Conservation (phyloP, 331 rosid species). For the Malus hybrid region DNA sequence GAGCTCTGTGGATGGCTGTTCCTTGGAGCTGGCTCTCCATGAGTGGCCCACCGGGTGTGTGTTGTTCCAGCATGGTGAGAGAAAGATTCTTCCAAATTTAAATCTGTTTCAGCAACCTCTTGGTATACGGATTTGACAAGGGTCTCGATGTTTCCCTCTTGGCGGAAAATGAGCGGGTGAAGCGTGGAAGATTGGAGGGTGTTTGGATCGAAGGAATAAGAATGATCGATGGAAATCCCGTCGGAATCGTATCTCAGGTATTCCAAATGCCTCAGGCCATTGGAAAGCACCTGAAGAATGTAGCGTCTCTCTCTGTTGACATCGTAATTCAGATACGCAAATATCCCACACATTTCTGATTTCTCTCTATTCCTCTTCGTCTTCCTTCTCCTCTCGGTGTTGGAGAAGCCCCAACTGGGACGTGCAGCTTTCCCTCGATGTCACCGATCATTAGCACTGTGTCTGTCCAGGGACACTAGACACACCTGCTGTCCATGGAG, state of each 20-base stretch:
- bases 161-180: conserved; percentile 68
- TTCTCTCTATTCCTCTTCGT: neutral
- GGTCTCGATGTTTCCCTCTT: conserved; percentile 87
- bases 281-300: conserved; percentile 81
- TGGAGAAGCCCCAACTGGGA: no score
- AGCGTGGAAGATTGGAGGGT: conserved; percentile 20
- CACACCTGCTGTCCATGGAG: no score
- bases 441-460: no score
- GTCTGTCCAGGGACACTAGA: no score
- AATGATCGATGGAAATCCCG: conserved; percentile 74
- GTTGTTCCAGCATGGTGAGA: conserved; percentile 78
- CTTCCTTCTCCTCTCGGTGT: neutral
- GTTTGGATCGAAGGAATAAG: conserved; percentile 31
- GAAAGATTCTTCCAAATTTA: conserved; percentile 67
- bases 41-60: conserved; percentile 98
- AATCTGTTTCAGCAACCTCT: conserved; percentile 59
- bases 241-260: conserved; percentile 96
- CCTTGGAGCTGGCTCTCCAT: conserved; percentile 90
- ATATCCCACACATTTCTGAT: conserved; percentile 95
- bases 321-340: conserved; percentile 88
- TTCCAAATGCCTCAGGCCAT: conserved; percentile 80
- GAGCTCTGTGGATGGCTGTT: conserved; percentile 96
- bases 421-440: no score
- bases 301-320: conserved; percentile 72
- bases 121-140: conserved; percentile 85